Evolutionary conservation across 2,329 filamentous ascomycete species (phyloP).

Genomic region (Penicillium sp.): DNA sequence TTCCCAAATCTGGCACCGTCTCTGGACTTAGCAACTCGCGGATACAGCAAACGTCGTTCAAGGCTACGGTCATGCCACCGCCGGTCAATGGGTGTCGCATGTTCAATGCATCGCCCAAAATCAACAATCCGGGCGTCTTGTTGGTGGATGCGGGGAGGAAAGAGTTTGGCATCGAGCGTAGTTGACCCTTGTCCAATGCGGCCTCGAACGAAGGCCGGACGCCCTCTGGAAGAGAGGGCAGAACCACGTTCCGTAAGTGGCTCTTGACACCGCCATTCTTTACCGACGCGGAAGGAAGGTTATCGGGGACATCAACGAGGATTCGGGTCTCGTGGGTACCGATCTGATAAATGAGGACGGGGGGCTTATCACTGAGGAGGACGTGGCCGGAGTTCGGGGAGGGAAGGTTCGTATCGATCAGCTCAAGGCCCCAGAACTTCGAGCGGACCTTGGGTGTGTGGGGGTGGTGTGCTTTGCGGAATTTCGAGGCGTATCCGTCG

Average conservation of each 20-base stretch:
- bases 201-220: slow-evolving; percentile 73
- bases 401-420: slow-evolving; percentile 83
- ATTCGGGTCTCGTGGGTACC: slow-evolving; percentile 90
- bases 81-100: slow-evolving; percentile 99
- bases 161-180: slow-evolving; percentile 94
- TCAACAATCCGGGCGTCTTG: slow-evolving; percentile 69
- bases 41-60: slow-evolving; percentile 86
- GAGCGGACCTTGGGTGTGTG: slow-evolving; percentile 71
- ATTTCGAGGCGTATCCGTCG: slow-evolving; percentile 90
- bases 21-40: slow-evolving; percentile 71
- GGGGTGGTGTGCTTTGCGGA: slow-evolving; percentile 76
- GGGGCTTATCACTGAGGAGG: slow-evolving; percentile 73
- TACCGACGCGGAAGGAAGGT: slow-evolving; percentile 70
- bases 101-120: slow-evolving; percentile 94
- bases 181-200: slow-evolving; percentile 75
- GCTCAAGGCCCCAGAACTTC: slow-evolving; percentile 91
- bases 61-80: slow-evolving; percentile 95
- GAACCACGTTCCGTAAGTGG: slow-evolving; percentile 76
- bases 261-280: slow-evolving; percentile 79
- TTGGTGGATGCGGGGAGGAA: slow-evolving; percentile 83
- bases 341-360: slow-evolving; percentile 94
- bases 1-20: slow-evolving; percentile 67
- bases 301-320: slow-evolving; percentile 82
- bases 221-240: slow-evolving; percentile 72
- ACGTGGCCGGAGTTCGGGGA: slow-evolving; percentile 80